Evolutionary conservation across 225 moss, liverwort and hornwort genomes (phyloP).

Genomic region (Bryum argenteum): DNA sequence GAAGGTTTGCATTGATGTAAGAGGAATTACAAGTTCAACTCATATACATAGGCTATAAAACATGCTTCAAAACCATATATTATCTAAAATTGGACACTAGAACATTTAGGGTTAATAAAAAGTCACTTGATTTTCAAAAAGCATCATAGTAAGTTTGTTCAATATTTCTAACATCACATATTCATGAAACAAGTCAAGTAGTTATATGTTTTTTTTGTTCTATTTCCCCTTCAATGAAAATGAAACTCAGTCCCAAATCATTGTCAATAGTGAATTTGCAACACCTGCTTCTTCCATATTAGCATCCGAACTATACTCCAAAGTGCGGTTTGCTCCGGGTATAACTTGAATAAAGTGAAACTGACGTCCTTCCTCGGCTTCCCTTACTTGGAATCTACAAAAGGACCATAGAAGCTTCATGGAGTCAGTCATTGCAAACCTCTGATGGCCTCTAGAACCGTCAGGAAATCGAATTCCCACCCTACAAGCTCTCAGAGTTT

Average conservation of each 20-base stretch:
- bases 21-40: too few species aligned
- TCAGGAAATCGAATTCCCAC: constrained; percentile 93
- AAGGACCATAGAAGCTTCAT: constrained; percentile 96
- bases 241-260: constrained; percentile 85
- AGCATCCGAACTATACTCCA: constrained; percentile 70
- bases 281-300: constrained; percentile 84
- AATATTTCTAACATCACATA: too few species aligned
- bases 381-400: constrained; percentile 76
- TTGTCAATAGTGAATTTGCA: constrained; percentile 80
- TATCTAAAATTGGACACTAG: too few species aligned
- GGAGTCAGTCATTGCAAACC: constrained; percentile 82
- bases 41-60: too few species aligned
- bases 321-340: constrained; percentile 69
- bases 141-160: too few species aligned
- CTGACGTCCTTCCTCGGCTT: constrained; percentile 72
- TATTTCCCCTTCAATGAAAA: too few species aligned
- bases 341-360: constrained; percentile 88
- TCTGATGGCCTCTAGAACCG: constrained; percentile 72
- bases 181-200: too few species aligned
- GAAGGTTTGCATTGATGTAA: too few species aligned
- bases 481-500: constrained; percentile 64
- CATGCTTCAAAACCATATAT: too few species aligned
- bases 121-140: too few species aligned
- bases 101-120: too few species aligned
- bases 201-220: too few species aligned